A percentile compares a stretch with the other conserved stretches of the same genome.
Conservation (phyloP, 495 filamentous ascomycete genomes). For the Recurvomyces mirabilis region DNA sequence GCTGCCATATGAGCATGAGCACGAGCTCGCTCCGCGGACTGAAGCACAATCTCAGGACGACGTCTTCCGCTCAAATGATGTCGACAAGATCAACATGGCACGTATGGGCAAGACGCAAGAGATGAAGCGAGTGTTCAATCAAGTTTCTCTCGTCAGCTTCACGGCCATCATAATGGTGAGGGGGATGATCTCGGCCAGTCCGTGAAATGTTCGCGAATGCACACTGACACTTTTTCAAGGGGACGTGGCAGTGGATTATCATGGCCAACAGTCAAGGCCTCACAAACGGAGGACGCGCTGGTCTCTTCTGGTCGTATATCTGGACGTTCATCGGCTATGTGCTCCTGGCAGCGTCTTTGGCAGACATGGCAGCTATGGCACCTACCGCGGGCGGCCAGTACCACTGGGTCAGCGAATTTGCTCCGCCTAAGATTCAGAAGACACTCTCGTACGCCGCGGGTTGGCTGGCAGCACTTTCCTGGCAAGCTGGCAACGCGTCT, state of each 20-base stretch:
- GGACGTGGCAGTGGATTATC: slow-evolving; percentile 5
- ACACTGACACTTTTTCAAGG: not conserved
- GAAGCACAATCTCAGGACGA: not conserved
- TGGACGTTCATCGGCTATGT: slow-evolving; percentile 7
- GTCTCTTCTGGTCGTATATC: slow-evolving; percentile 12
- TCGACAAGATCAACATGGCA: not conserved
- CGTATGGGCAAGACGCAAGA: slow-evolving; percentile 12
- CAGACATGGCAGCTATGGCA: slow-evolving; percentile 11
- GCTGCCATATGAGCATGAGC: no score
- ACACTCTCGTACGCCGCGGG: slow-evolving; percentile 14
- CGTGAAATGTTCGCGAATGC: not conserved
- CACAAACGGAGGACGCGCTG: slow-evolving; percentile 7
- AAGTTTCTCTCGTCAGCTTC: slow-evolving; percentile 9
- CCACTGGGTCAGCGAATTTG: no score
- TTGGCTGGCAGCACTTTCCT: slow-evolving; percentile 14
- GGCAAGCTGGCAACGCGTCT: slow-evolving; percentile 22
- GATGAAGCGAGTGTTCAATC: slow-evolving; percentile 12
- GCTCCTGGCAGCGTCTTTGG: slow-evolving; percentile 6
- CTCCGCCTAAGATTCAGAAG: slow-evolving; percentile 7
- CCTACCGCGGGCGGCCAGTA: slow-evolving; percentile 12
- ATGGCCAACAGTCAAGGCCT: slow-evolving; percentile 6
- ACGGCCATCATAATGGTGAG: slow-evolving; percentile 4
- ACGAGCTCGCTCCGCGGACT: not conserved
- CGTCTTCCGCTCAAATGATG: slow-evolving; percentile 1
- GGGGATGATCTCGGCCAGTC: not conserved